Percentiles rank a stretch among this genome's conserved stretches.
These are phyloP conservation scores for Cryptococcus sp. DNA, from an alignment of 1,284 basidiomycete genomes.

Conservation along the genomic window DNA sequence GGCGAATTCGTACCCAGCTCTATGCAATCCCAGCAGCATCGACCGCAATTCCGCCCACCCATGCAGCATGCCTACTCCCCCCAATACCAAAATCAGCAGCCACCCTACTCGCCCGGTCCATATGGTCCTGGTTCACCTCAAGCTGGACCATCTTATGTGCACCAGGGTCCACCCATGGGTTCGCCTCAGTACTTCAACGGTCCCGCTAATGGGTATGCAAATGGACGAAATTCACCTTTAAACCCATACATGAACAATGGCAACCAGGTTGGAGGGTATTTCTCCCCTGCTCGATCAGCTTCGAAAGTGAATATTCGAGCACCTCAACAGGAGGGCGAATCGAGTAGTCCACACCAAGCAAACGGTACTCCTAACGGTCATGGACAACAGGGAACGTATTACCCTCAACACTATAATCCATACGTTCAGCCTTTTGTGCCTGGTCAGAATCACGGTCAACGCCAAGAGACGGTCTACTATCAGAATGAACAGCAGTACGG, in stretches of 20 bases:
- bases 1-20: constrained; percentile 5
- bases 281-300: constrained; percentile 26
- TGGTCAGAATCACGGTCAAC: not conserved
- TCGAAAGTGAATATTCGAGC: constrained; percentile 31
- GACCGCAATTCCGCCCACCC: constrained; percentile 9
- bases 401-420: constrained; percentile 13
- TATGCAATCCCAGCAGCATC: constrained; percentile 1
- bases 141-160: constrained; percentile 1
- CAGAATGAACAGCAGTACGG: not conserved
- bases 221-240: constrained; percentile 24
- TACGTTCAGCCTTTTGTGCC: constrained; percentile 1
- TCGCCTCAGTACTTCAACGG: constrained; percentile 1
- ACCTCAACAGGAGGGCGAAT: constrained; percentile 6
- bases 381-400: constrained; percentile 1
- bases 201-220: constrained; percentile 5
- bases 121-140: constrained; percentile 23
- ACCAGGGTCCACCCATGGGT: not conserved
- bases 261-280: constrained; percentile 18
- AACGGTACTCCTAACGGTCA: not conserved
- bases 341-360: not conserved
- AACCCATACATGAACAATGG: constrained; percentile 16
- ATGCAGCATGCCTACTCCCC: constrained; percentile 4
- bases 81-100: not conserved
- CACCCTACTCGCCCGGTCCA: constrained; percentile 13
- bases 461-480: constrained; percentile 1